Conservation (phyloP, 2,329 filamentous ascomycete species). For the Coleophoma eucalyptorum region DNA sequence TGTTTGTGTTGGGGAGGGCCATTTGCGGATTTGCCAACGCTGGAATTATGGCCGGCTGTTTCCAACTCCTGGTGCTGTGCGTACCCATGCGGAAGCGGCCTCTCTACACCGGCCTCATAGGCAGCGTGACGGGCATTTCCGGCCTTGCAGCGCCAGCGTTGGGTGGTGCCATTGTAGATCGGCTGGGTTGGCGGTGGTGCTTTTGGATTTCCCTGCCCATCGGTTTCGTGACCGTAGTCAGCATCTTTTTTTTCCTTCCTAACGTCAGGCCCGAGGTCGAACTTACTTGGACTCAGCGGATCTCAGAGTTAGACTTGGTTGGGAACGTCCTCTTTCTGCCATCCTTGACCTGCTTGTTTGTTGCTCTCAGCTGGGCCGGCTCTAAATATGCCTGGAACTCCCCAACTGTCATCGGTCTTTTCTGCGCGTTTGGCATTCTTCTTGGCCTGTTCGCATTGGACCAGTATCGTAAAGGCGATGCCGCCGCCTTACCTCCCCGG, state of each 20-base stretch:
- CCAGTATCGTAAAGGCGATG: conserved; percentile 32
- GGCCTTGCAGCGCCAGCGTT: conserved; percentile 23
- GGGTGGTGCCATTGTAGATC: conserved; percentile 29
- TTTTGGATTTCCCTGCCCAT: conserved; percentile 34
- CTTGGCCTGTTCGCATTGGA: conserved; percentile 22
- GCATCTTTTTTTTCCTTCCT: conserved; percentile 25
- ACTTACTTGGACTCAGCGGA: conserved; percentile 35
- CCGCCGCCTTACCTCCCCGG: conserved; percentile 35
- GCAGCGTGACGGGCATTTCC: conserved; percentile 12
- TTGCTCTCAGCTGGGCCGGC: conserved; percentile 31
- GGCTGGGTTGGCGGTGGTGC: conserved; percentile 15
- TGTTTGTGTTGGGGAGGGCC: conserved; percentile 24
- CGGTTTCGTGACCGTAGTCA: conserved; percentile 24
- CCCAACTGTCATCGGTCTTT: conserved; percentile 29
- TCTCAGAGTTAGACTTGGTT: conserved; percentile 29
- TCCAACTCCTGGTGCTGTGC: conserved; percentile 33
- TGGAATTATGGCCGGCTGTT: conserved; percentile 30
- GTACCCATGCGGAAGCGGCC: conserved; percentile 23
- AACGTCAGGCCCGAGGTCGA: conserved; percentile 1
- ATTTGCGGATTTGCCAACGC: conserved; percentile 20
- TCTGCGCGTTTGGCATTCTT: conserved; percentile 26
- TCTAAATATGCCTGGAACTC: conserved; percentile 26
- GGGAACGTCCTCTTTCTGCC: conserved; percentile 27
- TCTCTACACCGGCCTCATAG: conserved; percentile 18
- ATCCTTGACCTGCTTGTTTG: conserved; percentile 23